A percentile compares a stretch with the other conserved stretches of the same genome.
These are phyloP conservation scores for Plasmodium sp. DNA, from an alignment of 169 alveolate species.

Conservation along the genomic window DNA sequence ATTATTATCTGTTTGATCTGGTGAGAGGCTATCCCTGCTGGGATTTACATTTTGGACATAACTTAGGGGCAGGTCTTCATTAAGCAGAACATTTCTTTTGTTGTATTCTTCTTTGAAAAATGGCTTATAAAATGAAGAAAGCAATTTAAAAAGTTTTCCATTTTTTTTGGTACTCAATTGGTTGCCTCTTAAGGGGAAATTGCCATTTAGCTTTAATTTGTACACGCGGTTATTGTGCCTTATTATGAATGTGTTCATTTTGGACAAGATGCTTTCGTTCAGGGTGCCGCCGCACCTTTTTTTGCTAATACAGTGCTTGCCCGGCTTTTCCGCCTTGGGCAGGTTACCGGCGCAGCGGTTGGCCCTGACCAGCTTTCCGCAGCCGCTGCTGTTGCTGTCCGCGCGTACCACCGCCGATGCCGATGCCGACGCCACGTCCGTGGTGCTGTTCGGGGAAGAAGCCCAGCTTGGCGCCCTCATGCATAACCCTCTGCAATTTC, in stretches of 20 bases:
- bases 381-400: not conserved
- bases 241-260: conserved; percentile 32
- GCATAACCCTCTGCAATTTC: not conserved
- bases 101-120: not conserved
- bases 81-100: not conserved
- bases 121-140: not conserved
- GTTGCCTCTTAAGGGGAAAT: not conserved
- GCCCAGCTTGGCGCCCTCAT: not conserved
- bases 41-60: not conserved
- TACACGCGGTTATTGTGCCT: conserved; percentile 33
- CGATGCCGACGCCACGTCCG: not conserved
- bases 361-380: not conserved
- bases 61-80: not conserved
- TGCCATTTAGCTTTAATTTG: conserved; percentile 38
- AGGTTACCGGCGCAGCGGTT: not conserved
- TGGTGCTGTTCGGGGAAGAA: not conserved
- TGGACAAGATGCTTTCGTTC: conserved; percentile 13
- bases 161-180: conserved; percentile 8
- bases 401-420: not conserved
- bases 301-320: conserved; percentile 13
- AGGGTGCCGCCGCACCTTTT: not conserved
- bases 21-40: not conserved
- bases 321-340: not conserved
- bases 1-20: not conserved
- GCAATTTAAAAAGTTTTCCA: not conserved